Evolutionary conservation across 2,329 filamentous ascomycete species (phyloP), one percentile per base, ranked within the genome.

Genomic region (Neopestalotiopsis clavispora): DNA sequence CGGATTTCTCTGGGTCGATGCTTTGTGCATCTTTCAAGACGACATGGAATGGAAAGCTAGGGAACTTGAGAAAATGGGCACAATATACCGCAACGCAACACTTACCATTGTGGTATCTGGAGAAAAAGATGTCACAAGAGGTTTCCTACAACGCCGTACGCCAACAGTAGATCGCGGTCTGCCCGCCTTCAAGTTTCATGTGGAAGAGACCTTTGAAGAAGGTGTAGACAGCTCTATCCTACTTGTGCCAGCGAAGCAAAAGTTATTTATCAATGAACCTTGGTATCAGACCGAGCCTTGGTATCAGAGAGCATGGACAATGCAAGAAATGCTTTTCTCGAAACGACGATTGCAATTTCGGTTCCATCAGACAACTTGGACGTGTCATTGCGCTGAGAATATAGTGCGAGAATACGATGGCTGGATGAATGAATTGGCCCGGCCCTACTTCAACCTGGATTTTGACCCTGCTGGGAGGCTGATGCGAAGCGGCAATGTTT

Each of bases 221-320:
- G 23, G 23, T 28, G 23, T 28, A 28, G 23, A 28, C 23, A 28
- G 23, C 23, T 28, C 23, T 28, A 28, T 28, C 23, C 23, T 28
- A 28, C 23, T 28, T 28, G 23, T 28, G 23, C 23, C 23, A 28
- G 23, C 23, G 23, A 28, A 28, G 23, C 23, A 28, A 28, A 28
- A 28, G 23, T 28, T 28, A 28, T 28, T 28, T 28, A 28, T 28
- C 23, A 28, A 28, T 28, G 23, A 28, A 28, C 23, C 23, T 28
- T 28, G 23, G 23, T 28, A 28, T 28, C 23, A 28, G 23, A 28
- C 23, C 23, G 60, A 63, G 30, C 60, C 60, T 30, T 63, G 60
- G 60, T 63, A 42, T 68, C 70, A 68, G 34, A 17, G 74, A 4
- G 69, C 67, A 14, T 71, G 69, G 69, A 69, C 69, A 30, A 63